Percentiles rank a stretch among this genome's conserved stretches.
These are phyloP conservation scores for Epichloe uncinata DNA, from an alignment of 2,329 filamentous ascomycete genomes.

Conservation along the genomic window DNA sequence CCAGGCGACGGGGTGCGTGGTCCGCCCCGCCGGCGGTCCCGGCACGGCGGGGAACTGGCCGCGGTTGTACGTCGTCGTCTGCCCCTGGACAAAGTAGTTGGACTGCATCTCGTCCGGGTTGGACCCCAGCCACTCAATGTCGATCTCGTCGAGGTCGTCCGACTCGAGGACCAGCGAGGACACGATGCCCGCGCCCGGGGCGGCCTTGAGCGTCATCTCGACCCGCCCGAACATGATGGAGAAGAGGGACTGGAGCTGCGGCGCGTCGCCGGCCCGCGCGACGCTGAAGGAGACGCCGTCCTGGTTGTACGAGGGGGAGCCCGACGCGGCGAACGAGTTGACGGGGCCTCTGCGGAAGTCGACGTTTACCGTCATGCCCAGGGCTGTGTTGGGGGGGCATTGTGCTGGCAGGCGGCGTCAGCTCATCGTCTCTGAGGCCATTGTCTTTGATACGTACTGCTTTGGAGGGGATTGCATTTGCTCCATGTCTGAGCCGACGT, in stretches of 20 bases:
- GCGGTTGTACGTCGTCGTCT: constrained; percentile 74
- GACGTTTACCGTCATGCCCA: constrained; percentile 69
- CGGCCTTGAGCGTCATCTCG: constrained; percentile 72
- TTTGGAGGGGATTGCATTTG: constrained; percentile 24
- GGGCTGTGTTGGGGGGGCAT: constrained; percentile 65
- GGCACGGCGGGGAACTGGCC: constrained; percentile 60
- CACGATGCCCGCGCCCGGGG: constrained; percentile 82
- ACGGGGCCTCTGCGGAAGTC: constrained; percentile 72
- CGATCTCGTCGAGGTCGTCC: constrained; percentile 88
- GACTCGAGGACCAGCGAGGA: constrained; percentile 86
- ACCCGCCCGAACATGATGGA: constrained; percentile 99
- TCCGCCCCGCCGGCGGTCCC: no score
- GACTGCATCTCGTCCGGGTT: constrained; percentile 69
- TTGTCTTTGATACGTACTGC: constrained; percentile 14
- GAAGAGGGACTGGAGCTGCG: constrained; percentile 78
- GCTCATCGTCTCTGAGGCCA: fast-evolving
- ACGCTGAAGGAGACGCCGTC: constrained; percentile 78
- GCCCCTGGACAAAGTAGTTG: constrained; percentile 94
- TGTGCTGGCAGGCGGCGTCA: constrained; percentile 23
- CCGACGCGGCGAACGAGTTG: constrained; percentile 61
- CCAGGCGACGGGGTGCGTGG: no score
- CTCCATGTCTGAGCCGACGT: constrained; percentile 27
- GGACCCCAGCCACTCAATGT: constrained; percentile 89
- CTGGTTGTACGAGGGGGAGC: constrained; percentile 58
- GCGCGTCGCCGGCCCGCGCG: constrained; percentile 62